Percentiles rank a stretch among this genome's conserved stretches.
Evolutionary conservation across 371 early-diverging fungal genomes (phyloP).

Genomic region (Catenaria anguillulae): DNA sequence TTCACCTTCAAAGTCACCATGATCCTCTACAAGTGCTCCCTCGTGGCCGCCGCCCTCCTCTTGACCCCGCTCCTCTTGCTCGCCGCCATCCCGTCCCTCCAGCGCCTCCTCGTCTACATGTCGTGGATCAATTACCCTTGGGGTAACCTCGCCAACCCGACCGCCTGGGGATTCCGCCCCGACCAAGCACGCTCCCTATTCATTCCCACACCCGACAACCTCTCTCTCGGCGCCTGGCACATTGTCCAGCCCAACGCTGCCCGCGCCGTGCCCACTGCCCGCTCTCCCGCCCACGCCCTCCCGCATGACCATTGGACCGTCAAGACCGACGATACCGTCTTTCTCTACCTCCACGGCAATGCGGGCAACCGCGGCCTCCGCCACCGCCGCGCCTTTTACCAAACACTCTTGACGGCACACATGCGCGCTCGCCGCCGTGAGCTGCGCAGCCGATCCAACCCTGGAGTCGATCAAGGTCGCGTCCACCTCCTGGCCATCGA

Average conservation of each 20-base stretch:
- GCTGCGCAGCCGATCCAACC: background rate
- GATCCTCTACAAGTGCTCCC: no score
- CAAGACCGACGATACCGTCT: background rate
- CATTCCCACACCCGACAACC: slow-evolving; percentile 15
- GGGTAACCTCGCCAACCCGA: slow-evolving; percentile 7
- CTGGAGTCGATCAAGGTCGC: background rate
- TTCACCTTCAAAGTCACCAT: no score
- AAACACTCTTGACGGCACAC: background rate
- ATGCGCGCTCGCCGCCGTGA: background rate
- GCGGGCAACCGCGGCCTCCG: slow-evolving; percentile 25
- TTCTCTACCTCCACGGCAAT: slow-evolving; percentile 32
- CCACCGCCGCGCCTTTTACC: slow-evolving; percentile 16
- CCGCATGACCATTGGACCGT: no score
- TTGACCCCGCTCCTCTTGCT: background rate
- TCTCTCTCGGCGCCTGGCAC: slow-evolving; percentile 20
- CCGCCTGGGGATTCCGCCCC: slow-evolving; percentile 16
- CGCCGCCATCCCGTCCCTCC: slow-evolving; percentile 10
- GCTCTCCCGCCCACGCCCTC: no score
- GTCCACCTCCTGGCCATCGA: slow-evolving; percentile 25
- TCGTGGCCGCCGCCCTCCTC: background rate
- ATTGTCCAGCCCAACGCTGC: no score
- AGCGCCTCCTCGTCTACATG: slow-evolving; percentile 16
- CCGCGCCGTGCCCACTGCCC: no score
- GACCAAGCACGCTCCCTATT: background rate
- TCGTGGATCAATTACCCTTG: slow-evolving; percentile 17